phyloP scores from a whole-genome alignment of 371 early-diverging fungal genomes.

The Encephalitozoon romaleae region DNA sequence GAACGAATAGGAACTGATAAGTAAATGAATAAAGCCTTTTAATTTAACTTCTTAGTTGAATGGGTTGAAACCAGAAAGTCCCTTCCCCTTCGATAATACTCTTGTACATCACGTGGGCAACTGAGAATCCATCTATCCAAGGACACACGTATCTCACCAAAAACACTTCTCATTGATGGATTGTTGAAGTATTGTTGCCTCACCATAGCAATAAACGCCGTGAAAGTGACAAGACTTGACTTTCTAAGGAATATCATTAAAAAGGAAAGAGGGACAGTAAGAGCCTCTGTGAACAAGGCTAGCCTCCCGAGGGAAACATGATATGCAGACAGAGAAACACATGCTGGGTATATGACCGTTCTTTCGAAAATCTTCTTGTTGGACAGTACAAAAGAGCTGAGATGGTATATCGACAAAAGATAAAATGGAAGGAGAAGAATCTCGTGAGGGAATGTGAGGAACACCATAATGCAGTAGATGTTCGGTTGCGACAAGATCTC shows the following conservation, averaged over 20 bases:
- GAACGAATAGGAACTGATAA: background rate
- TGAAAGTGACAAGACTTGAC: slow-evolving; percentile 24
- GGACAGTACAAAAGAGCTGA: slow-evolving; percentile 22
- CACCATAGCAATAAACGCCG: slow-evolving; percentile 38
- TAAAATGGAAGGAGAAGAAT: slow-evolving; percentile 54
- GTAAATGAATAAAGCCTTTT: background rate
- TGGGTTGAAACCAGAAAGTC: slow-evolving; percentile 1
- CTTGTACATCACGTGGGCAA: slow-evolving; percentile 1
- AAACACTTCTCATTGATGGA: slow-evolving; percentile 48
- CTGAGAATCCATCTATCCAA: background rate
- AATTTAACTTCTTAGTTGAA: background rate
- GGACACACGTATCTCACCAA: slow-evolving; percentile 25
- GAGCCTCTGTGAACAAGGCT: slow-evolving; percentile 31
- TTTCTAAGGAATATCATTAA: slow-evolving; percentile 35
- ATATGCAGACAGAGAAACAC: background rate
- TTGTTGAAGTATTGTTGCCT: slow-evolving; percentile 54
- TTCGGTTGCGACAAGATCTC: slow-evolving; percentile 16
- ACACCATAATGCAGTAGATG: slow-evolving; percentile 32
- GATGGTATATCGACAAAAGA: slow-evolving; percentile 43
- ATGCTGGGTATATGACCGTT: background rate
- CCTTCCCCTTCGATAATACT: background rate
- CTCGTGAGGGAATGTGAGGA: slow-evolving; percentile 18
- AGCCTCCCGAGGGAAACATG: slow-evolving; percentile 21
- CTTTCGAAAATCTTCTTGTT: slow-evolving; percentile 37
- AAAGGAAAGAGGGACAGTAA: slow-evolving; percentile 31